phyloP scores from a whole-genome alignment of 345 rosid species.

The Murraya paniculata region DNA sequence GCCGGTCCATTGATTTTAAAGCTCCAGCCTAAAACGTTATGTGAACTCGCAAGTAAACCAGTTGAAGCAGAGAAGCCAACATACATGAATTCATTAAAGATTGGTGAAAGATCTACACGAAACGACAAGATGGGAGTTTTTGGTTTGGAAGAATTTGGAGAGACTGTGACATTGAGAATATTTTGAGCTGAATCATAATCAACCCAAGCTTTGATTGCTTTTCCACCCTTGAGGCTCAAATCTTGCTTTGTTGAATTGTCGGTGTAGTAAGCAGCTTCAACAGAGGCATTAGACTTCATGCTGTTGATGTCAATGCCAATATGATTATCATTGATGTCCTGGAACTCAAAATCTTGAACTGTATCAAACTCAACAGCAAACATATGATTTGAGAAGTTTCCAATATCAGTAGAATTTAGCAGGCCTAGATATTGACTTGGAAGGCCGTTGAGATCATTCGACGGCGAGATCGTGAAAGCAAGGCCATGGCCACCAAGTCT shows the following conservation, averaged over 20 bases:
- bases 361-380: constrained; percentile 87
- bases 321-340: constrained; percentile 76
- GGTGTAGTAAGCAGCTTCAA: constrained; percentile 43
- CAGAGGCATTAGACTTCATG: constrained; percentile 46
- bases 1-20: constrained; percentile 60
- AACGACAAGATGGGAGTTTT: constrained; percentile 55
- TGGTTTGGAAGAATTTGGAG: constrained; percentile 65
- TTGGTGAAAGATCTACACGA: constrained; percentile 51
- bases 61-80: constrained; percentile 93
- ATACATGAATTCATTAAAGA: constrained; percentile 59
- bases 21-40: constrained; percentile 84
- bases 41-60: constrained; percentile 75
- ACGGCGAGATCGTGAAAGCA: constrained; percentile 66
- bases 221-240: constrained; percentile 60
- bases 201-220: constrained; percentile 68
- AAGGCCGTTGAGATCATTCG: constrained; percentile 34
- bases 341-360: constrained; percentile 68
- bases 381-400: constrained; percentile 54
- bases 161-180: constrained; percentile 51
- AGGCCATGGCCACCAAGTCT: constrained; percentile 84
- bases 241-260: constrained; percentile 29
- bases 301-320: constrained; percentile 77
- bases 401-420: constrained; percentile 48
- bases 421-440: constrained; percentile 85
- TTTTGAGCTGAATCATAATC: constrained; percentile 58